Conservation (phyloP, 805 yeast species). For the Priceomyces medius region DNA sequence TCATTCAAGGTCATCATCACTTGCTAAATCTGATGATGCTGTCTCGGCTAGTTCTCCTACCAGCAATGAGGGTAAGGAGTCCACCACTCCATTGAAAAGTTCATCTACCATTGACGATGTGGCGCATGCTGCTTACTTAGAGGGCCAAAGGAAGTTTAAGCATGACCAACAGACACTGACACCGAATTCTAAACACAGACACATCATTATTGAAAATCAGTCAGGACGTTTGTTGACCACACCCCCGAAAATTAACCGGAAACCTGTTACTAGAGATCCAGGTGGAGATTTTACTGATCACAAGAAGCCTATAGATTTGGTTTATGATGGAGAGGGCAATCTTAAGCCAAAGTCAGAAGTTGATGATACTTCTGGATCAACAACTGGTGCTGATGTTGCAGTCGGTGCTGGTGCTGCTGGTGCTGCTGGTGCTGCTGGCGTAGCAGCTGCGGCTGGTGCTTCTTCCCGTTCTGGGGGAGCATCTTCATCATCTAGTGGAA, state of each 20-base stretch:
- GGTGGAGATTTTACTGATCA: slow-evolving; percentile 36
- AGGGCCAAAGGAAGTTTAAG: slow-evolving; percentile 20
- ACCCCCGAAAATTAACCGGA: slow-evolving; percentile 30
- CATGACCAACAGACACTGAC: slow-evolving; percentile 1
- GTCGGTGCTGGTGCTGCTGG: slow-evolving; percentile 5
- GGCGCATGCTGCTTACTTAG: slow-evolving; percentile 18
- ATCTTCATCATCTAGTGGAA: not conserved
- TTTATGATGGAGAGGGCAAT: slow-evolving; percentile 6
- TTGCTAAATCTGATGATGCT: slow-evolving; percentile 8
- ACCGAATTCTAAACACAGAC: not conserved
- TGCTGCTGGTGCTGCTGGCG: slow-evolving; percentile 4
- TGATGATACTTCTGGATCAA: not conserved
- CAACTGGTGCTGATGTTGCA: slow-evolving; percentile 1
- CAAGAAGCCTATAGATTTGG: slow-evolving; percentile 29
- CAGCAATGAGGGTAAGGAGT: slow-evolving; percentile 2
- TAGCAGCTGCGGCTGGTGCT: not conserved
- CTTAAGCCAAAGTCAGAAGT: not conserved
- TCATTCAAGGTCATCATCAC: slow-evolving; percentile 11
- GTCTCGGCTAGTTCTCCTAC: not conserved
- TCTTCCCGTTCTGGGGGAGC: not conserved
- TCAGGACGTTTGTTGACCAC: slow-evolving; percentile 26
- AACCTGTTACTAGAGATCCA: slow-evolving; percentile 27
- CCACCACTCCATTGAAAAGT: not conserved
- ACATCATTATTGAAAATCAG: slow-evolving; percentile 10
- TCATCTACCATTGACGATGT: slow-evolving; percentile 5